Evolutionary conservation across 208 protist genomes (phyloP).

Genomic region (Trypanosoma lewisi): DNA sequence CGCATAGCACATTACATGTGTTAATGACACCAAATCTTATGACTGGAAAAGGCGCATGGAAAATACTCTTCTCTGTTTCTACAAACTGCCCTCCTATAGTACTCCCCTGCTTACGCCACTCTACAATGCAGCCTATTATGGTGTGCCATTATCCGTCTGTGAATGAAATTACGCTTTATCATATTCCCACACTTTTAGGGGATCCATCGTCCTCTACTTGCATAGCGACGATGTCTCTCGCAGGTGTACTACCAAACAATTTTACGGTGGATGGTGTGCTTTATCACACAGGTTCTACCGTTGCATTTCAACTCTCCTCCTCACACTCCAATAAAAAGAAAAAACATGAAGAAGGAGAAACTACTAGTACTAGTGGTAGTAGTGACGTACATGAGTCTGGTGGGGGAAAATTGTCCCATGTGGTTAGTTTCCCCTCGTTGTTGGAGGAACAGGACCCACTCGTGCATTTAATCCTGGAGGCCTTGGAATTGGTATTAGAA

Average conservation of each 20-base stretch:
- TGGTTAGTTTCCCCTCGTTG: constrained; percentile 38
- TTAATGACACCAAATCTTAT: constrained; percentile 50
- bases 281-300: constrained; percentile 24
- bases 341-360: neutral
- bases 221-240: constrained; percentile 23
- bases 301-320: constrained; percentile 15
- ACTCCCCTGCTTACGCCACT: constrained; percentile 48
- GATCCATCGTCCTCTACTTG: constrained; percentile 10
- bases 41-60: constrained; percentile 33
- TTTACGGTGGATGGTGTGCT: constrained; percentile 12
- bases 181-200: constrained; percentile 33
- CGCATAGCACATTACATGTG: constrained; percentile 32
- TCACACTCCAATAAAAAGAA: neutral
- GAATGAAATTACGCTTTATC: constrained; percentile 59
- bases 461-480: constrained; percentile 47
- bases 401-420: neutral
- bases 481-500: constrained; percentile 49
- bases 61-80: constrained; percentile 50
- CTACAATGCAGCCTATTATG: constrained; percentile 53
- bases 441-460: constrained; percentile 40
- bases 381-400: neutral
- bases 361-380: no score
- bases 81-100: constrained; percentile 48
- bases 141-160: constrained; percentile 60
- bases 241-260: constrained; percentile 11